These are phyloP conservation scores for Globisporangium alternatum DNA, from an alignment of 352 stramenopile species.

Conservation along the genomic window DNA sequence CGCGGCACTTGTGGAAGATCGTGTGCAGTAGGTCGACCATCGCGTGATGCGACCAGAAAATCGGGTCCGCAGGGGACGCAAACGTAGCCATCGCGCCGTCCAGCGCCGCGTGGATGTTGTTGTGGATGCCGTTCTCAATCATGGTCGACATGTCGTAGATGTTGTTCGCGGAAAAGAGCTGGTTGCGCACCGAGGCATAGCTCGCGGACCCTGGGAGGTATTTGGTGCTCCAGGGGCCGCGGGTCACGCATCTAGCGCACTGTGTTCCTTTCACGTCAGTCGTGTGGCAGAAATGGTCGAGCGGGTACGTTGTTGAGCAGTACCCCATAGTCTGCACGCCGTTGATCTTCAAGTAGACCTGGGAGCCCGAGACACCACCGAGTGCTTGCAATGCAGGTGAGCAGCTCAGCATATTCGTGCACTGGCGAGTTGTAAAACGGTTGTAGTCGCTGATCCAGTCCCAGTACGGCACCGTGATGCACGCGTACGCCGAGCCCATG, in stretches of 20 bases:
- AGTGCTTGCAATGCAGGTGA: not conserved
- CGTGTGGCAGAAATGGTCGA: conserved; percentile 48
- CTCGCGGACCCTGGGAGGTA: conserved; percentile 29
- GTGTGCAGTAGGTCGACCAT: conserved; percentile 44
- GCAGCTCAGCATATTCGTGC: not conserved
- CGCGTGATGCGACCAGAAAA: conserved; percentile 61
- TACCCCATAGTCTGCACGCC: conserved; percentile 2
- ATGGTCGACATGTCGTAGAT: conserved; percentile 21
- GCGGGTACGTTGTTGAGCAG: conserved; percentile 30
- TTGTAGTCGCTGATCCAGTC: conserved; percentile 23
- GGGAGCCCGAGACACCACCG: conserved; percentile 9
- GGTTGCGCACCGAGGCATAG: conserved; percentile 39
- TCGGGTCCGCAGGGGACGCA: conserved; percentile 43
- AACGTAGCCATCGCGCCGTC: conserved; percentile 42
- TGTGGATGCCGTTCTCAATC: conserved; percentile 49
- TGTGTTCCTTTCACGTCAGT: conserved; percentile 7
- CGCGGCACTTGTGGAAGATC: conserved; percentile 59
- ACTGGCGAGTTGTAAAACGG: not conserved
- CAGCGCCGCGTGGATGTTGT: conserved; percentile 37
- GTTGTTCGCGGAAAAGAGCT: conserved; percentile 33
- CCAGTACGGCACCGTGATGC: conserved; percentile 46
- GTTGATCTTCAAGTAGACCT: conserved; percentile 27
- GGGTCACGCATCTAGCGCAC: no score
- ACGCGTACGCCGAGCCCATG: conserved; percentile 24
- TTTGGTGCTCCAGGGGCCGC: conserved; percentile 12